Evolutionary conservation across 1,284 basidiomycete genomes (phyloP).

Genomic region (Pisolithus thermaeus): DNA sequence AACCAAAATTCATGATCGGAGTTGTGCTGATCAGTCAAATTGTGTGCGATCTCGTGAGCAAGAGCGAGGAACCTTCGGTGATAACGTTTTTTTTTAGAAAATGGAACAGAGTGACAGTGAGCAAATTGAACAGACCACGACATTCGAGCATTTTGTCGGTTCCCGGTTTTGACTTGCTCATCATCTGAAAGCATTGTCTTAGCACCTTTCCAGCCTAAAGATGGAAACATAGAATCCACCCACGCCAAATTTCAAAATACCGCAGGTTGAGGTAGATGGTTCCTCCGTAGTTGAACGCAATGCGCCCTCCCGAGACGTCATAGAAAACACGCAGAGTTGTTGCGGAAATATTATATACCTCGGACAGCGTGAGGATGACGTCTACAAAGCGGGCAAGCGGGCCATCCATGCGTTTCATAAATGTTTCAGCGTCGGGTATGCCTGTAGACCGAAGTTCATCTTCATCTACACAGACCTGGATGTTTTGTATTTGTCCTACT

Average conservation of each 20-base stretch:
- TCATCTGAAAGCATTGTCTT: slow-evolving; percentile 51
- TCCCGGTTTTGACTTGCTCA: slow-evolving; percentile 53
- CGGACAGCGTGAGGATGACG: slow-evolving; percentile 51
- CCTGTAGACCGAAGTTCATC: slow-evolving; percentile 65
- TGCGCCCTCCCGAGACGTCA: slow-evolving; percentile 77
- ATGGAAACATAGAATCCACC: slow-evolving; percentile 28
- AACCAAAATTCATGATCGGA: slow-evolving; percentile 94
- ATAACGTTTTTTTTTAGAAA: neutral
- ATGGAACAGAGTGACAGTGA: neutral
- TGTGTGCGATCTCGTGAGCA: slow-evolving; percentile 89
- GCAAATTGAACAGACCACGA: slow-evolving; percentile 54
- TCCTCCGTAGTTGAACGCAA: slow-evolving; percentile 92
- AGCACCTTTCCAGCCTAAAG: neutral
- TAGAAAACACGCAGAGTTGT: slow-evolving; percentile 83
- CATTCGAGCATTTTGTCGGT: slow-evolving; percentile 66
- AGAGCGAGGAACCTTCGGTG: slow-evolving; percentile 78
- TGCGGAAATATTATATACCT: slow-evolving; percentile 59
- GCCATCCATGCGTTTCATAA: slow-evolving; percentile 50
- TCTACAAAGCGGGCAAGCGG: slow-evolving; percentile 62
- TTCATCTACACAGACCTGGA: slow-evolving; percentile 54
- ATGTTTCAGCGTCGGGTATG: slow-evolving; percentile 42
- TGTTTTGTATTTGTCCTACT: no score
- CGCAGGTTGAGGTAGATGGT: slow-evolving; percentile 88
- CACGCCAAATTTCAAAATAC: slow-evolving; percentile 87
- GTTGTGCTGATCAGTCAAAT: slow-evolving; percentile 72